Evolutionary conservation across 495 filamentous ascomycete genomes (phyloP).

Genomic region (Saxophila tyrrhenica): DNA sequence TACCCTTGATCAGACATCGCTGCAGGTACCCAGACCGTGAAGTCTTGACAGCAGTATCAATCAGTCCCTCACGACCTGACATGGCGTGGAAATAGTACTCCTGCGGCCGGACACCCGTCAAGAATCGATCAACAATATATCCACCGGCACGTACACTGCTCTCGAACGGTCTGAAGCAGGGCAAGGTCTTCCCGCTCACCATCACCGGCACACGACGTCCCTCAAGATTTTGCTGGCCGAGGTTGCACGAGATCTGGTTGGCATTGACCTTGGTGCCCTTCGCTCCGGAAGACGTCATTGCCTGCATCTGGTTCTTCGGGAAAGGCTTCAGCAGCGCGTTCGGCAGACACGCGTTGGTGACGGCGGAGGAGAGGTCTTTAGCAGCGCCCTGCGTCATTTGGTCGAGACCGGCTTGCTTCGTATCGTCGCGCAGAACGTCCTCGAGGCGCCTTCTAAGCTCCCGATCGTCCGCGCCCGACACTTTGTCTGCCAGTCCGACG

Average conservation of each 20-base stretch:
- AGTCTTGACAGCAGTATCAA: constrained; percentile 99
- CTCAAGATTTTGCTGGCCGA: constrained; percentile 94
- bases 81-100: constrained; percentile 99
- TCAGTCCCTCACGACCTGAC: constrained; percentile 96
- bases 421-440: constrained; percentile 80
- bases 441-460: constrained; percentile 69
- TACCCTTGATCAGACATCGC: constrained; percentile 95
- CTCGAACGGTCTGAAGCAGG: constrained; percentile 87
- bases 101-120: constrained; percentile 94
- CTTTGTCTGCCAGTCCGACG: constrained; percentile 66
- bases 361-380: constrained; percentile 58
- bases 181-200: constrained; percentile 94
- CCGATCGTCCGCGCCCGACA: constrained; percentile 46
- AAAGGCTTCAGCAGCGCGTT: constrained; percentile 77
- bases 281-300: constrained; percentile 93
- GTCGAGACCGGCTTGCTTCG: constrained; percentile 80
- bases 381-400: constrained; percentile 67
- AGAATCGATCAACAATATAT: constrained; percentile 90
- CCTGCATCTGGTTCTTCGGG: constrained; percentile 96
- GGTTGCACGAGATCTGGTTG: constrained; percentile 92
- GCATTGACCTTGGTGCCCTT: constrained; percentile 92
- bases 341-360: constrained; percentile 71
- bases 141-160: constrained; percentile 83
- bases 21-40: constrained; percentile 94
- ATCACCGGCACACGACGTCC: constrained; percentile 90